phyloP scores from a whole-genome alignment of 768 basidiomycete genomes.

The Xerocomellus intermedius region DNA sequence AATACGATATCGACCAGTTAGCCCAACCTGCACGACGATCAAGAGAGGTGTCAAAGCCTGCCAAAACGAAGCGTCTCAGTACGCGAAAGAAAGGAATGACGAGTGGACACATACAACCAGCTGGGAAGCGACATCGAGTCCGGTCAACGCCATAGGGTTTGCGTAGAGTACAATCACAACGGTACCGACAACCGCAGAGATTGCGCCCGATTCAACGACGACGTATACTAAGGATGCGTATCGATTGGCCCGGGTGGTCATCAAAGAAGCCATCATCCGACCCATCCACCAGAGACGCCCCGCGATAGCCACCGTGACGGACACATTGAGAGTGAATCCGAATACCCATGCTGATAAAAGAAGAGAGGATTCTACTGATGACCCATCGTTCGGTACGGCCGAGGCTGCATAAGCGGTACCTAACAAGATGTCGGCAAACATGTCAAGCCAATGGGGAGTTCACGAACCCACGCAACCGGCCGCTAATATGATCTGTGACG shows the following conservation, averaged over 20 bases:
- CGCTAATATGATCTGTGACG: not conserved
- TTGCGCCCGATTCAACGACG: not conserved
- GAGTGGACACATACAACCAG: not conserved
- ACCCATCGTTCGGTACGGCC: not conserved
- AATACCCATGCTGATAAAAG: not conserved
- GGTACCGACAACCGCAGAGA: not conserved
- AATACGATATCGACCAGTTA: not conserved
- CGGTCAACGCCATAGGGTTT: no score
- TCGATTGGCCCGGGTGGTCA: not conserved
- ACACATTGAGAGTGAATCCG: not conserved
- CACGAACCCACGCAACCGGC: not conserved
- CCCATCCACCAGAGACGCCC: not conserved
- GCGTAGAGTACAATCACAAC: not conserved
- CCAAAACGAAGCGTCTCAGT: not conserved
- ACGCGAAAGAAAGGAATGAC: not conserved
- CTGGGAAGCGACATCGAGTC: not conserved
- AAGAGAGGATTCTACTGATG: no score
- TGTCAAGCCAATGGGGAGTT: not conserved
- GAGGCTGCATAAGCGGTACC: not conserved
- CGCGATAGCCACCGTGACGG: not conserved
- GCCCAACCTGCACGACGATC: constrained; percentile 1
- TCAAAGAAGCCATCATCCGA: not conserved
- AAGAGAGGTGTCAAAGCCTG: not conserved
- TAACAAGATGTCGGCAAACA: not conserved
- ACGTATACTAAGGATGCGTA: not conserved